Evolutionary conservation across 1,284 basidiomycete species (phyloP).

Genomic region (Tilletia walkeri): DNA sequence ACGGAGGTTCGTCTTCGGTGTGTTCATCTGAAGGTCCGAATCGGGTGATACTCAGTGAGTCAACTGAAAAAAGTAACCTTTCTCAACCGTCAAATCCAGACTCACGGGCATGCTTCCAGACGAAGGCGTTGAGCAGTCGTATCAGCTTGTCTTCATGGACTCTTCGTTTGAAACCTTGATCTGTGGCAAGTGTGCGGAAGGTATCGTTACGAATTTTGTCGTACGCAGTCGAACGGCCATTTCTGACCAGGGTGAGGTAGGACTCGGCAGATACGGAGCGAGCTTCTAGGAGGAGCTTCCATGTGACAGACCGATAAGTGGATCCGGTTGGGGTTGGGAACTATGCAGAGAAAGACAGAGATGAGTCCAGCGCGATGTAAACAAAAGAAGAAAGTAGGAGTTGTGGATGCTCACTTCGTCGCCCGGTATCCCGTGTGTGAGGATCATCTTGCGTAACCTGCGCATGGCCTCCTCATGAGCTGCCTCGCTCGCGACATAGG

Average conservation of each 20-base stretch:
- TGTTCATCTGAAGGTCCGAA: too few relatives aligned
- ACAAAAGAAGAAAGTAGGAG: too few relatives aligned
- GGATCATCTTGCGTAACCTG: constrained; percentile 6
- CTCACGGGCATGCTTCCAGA: constrained; percentile 84
- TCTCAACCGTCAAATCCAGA: background rate
- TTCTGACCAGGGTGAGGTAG: constrained; percentile 38
- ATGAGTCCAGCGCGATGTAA: background rate
- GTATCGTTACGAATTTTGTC: constrained; percentile 62
- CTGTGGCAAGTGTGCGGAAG: constrained; percentile 84
- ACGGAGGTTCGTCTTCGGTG: too few relatives aligned
- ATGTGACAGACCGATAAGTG: constrained; percentile 25
- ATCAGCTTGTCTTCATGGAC: constrained; percentile 97
- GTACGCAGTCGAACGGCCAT: constrained; percentile 39
- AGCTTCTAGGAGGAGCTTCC: constrained; percentile 46
- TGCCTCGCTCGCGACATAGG: background rate
- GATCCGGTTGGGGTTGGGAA: background rate
- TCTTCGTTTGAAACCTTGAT: constrained; percentile 87
- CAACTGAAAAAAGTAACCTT: too few relatives aligned
- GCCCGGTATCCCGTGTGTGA: background rate
- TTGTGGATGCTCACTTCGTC: background rate
- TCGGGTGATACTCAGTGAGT: background rate
- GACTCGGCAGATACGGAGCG: constrained; percentile 26
- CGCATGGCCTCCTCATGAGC: constrained; percentile 12
- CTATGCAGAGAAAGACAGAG: background rate
- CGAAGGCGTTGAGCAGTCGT: constrained; percentile 88